A percentile compares a stretch with the other conserved stretches of the same genome.
Conservation (phyloP, 805 yeast genomes). For the Candida coquimbonensis region DNA sequence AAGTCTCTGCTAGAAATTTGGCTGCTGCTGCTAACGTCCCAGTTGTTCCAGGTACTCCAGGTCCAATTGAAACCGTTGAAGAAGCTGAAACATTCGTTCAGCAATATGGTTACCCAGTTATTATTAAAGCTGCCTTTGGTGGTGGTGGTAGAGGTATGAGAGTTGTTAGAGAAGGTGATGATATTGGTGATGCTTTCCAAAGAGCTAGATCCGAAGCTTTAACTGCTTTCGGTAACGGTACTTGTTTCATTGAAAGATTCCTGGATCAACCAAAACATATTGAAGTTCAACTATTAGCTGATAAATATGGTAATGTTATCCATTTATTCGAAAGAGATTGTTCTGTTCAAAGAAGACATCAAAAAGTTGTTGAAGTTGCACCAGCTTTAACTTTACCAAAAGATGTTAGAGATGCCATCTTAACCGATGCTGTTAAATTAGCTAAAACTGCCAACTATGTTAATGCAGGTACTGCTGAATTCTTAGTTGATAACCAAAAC, state of each 20-base stretch:
- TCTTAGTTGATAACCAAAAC: constrained; percentile 85
- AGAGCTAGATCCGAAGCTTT: constrained; percentile 94
- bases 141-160: constrained; percentile 99
- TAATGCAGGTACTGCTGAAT: constrained; percentile 98
- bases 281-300: constrained; percentile 94
- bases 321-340: constrained; percentile 97
- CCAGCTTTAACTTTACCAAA: constrained; percentile 89
- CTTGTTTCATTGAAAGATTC: constrained; percentile 95
- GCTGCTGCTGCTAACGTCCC: constrained; percentile 84
- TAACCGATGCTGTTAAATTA: constrained; percentile 89
- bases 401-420: constrained; percentile 82
- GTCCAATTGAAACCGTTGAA: constrained; percentile 77
- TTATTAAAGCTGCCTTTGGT: constrained; percentile 97
- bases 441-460: constrained; percentile 85
- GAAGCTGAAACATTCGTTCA: constrained; percentile 78
- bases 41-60: constrained; percentile 96
- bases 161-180: constrained; percentile 95
- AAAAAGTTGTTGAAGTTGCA: constrained; percentile 96
- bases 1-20: constrained; percentile 86
- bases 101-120: constrained; percentile 89
- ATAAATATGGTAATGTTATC: constrained; percentile 87
- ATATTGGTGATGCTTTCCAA: constrained; percentile 80
- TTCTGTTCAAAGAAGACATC: constrained; percentile 99
- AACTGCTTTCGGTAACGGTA: constrained; percentile 96
- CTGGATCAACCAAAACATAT: constrained; percentile 94